Evolutionary conservation across 2,329 filamentous ascomycete species (phyloP).

Genomic region (Lomentospora prolificans): DNA sequence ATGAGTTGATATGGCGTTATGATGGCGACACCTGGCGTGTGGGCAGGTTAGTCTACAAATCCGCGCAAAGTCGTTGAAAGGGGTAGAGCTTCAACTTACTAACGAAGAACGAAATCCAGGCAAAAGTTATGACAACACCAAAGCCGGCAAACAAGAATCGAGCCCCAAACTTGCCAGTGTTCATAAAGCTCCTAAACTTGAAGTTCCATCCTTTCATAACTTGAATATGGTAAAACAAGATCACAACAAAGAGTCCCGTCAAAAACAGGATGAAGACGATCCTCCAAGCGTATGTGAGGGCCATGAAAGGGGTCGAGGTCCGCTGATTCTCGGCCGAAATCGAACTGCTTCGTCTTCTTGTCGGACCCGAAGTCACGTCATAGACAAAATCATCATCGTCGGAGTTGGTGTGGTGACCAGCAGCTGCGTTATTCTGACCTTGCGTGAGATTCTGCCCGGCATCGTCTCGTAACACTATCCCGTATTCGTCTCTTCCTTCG

Average conservation of each 20-base stretch:
- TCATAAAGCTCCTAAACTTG: conserved; percentile 23
- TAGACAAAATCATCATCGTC: conserved; percentile 8
- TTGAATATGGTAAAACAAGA: conserved; percentile 29
- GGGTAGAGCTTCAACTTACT: conserved; percentile 16
- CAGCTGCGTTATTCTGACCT: background rate
- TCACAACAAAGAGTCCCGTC: conserved; percentile 22
- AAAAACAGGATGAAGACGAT: conserved; percentile 22
- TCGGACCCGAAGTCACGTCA: background rate
- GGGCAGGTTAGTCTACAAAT: background rate
- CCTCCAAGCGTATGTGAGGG: conserved; percentile 25
- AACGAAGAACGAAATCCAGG: conserved; percentile 30
- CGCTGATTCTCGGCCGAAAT: background rate
- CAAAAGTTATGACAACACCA: conserved; percentile 29
- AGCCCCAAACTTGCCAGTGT: conserved; percentile 30
- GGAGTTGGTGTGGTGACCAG: conserved; percentile 1
- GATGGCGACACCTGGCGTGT: conserved; percentile 30
- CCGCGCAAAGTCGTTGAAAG: background rate
- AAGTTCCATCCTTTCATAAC: background rate
- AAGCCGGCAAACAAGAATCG: conserved; percentile 31
- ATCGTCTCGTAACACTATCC: conserved; percentile 21
- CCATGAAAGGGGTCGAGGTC: conserved; percentile 21
- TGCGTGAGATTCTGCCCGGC: conserved; percentile 13
- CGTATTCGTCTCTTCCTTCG: conserved; percentile 19
- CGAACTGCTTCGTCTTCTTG: background rate
- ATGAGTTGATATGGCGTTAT: conserved; percentile 35